Conservation (phyloP, 495 filamentous ascomycete species). For the Penicillium soppii region DNA sequence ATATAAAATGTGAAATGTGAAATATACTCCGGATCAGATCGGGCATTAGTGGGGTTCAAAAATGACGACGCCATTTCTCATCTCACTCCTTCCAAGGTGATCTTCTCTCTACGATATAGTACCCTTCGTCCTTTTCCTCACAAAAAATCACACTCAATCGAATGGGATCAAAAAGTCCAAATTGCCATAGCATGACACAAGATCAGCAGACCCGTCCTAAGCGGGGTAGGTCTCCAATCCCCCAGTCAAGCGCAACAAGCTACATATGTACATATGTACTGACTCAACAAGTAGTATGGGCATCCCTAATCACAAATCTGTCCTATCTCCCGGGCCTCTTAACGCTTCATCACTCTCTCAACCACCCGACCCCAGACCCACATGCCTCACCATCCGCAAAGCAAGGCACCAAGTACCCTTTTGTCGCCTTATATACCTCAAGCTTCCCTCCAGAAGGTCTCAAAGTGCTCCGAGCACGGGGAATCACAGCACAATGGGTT, state of each 20-base stretch:
- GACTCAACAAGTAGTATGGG: conserved; percentile 20
- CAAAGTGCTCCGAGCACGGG: conserved; percentile 18
- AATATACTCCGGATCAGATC: no score
- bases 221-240: conserved; percentile 8
- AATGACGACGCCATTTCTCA: no score
- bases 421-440: conserved; percentile 30
- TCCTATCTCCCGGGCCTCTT: conserved; percentile 31
- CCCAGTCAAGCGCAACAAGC: background rate
- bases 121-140: no score
- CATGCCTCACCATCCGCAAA: background rate
- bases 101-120: no score
- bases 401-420: conserved; percentile 18
- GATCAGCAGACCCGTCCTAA: conserved; percentile 14
- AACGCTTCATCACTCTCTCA: conserved; percentile 29
- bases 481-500: conserved; percentile 20
- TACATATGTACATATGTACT: no score
- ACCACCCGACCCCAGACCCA: conserved; percentile 11
- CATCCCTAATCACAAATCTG: conserved; percentile 31
- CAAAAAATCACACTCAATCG: no score
- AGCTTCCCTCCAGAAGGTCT: conserved; percentile 26
- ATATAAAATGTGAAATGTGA: no score
- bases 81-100: no score
- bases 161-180: background rate
- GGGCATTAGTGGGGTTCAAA: no score
- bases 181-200: conserved; percentile 5